Base-by-base conservation (phyloP, 768 basidiomycete species). In the Hysterangium stoloniferum region DNA sequence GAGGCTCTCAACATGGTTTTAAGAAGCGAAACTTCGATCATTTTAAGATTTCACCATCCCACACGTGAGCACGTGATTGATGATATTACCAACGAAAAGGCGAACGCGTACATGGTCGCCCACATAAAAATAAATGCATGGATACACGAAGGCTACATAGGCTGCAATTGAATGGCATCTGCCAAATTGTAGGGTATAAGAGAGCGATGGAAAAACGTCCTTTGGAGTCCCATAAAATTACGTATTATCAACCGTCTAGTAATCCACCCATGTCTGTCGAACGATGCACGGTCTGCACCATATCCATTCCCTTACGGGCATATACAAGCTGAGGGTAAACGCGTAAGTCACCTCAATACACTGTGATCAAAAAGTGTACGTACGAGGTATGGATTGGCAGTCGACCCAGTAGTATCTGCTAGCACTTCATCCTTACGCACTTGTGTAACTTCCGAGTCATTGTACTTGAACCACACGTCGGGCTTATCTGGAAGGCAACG, bases 381-480 rank as follows among this genome's bases (percentile, higher is more conserved):
- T 56, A 88, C 89, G 67, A 92, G 70, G 68, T 92, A 92, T 24
- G 89, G 89, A 60, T 92, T 92, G n/a, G 86, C 89, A 31, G 80
- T 90, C 15, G 79, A 84, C 19, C 86, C 88, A n/a, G 88, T 90
- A 31, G 91, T 87, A 68, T 96, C 89, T 25, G 81, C 82, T 46
- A 96, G 71, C 2, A 97, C 86, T 59, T 96, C 93, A 6, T 80
- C 79, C 59, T 87, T 86, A 7, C 75, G 66, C 0, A 91, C 87
- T 24, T 79, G 73, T 3, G 79, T 74, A 7, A 98, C 90, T 52
- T 79, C 81, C 32, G 89, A 89, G 62, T 97, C 94, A 62, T 97
- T 97, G 69, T 95, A 92, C 68, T 95, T 95, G 76, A 93, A 91
- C 90, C 93, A 97, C 37, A 76, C 74, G 52, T 96, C 85, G 9